Base-by-base conservation (phyloP, 495 filamentous ascomycete genomes). In the Penicillium nucicola region DNA sequence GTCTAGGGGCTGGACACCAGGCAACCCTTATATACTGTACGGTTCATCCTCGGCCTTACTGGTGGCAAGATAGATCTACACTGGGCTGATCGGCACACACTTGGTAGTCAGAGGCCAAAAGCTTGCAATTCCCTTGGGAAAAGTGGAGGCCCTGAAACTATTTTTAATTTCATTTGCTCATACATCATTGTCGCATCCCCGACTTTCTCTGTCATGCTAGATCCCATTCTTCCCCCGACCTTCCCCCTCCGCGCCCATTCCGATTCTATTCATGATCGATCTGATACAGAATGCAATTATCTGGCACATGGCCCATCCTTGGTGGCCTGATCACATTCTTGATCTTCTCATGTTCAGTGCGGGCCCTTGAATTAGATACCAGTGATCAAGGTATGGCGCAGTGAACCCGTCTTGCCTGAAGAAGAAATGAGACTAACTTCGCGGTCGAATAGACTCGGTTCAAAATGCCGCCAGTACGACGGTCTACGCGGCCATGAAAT, bases 401-500 rank as follows among this genome's bases (percentile, higher is more conserved):
- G 15, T 18, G 13, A 0, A 44, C 10, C 13, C 20, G 17, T 37
- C 15, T 17, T 14, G 13, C 28, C 9, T 13, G 19, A 36, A 20
- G 28, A 11, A 13, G 36, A 5, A 4, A 31, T 3, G 10, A n/a
- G n/a, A 15, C 36, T 48, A 18, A 48, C 35, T 22, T 34, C 8
- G 2, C 33, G 3, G 14, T 14, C 8, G 1, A 18, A 45, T 34
- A 90, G 88, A 83, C 55, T 87, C 85, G 3, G 72, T 90, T 56
- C 84, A 80, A 59, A 55, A 74, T 48, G 77, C 83, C 31, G 82
- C 87, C 4, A 77, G 72, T 37, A 72, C 74, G 43, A 67, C 81
- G 49, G 77, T 83, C 8, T 67, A 79, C 44, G 82, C 84, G 45
- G 80, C 89, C 70, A 83, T 89, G 77, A 69, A 68, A 30, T 85